phyloP scores from a whole-genome alignment of 257 asterid species.

The Leonotis leonurus region DNA sequence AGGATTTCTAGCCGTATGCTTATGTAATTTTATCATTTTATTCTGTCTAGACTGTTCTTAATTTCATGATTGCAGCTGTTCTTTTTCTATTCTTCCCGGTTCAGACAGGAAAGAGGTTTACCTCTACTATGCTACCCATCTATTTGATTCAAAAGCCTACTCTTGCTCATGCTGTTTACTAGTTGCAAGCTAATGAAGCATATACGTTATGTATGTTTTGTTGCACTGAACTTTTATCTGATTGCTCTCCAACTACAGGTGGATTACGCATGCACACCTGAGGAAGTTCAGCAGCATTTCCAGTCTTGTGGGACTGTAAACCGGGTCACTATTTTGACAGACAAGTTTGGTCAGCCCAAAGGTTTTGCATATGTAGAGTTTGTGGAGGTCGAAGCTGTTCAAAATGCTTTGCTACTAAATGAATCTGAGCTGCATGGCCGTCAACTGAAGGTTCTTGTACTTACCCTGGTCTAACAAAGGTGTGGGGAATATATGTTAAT shows the following conservation, averaged over 20 bases:
- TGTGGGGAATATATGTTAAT: background rate
- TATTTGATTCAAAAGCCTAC: background rate
- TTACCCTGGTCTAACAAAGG: constrained; percentile 7
- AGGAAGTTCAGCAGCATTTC: constrained; percentile 54
- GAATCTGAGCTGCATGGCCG: constrained; percentile 51
- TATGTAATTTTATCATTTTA: background rate
- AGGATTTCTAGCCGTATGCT: background rate
- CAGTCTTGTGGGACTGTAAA: constrained; percentile 54
- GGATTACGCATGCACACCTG: constrained; percentile 51
- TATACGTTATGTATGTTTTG: background rate
- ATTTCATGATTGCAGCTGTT: background rate
- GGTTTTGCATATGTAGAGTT: constrained; percentile 54
- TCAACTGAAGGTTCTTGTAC: constrained; percentile 37
- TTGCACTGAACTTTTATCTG: background rate
- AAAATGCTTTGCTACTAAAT: constrained; percentile 43
- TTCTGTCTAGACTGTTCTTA: background rate
- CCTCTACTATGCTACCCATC: background rate
- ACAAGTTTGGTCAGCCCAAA: constrained; percentile 47
- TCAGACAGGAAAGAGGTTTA: background rate
- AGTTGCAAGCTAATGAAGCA: background rate
- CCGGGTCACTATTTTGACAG: constrained; percentile 47
- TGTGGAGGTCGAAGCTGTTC: constrained; percentile 44
- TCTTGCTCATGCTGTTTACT: background rate
- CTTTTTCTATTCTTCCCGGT: background rate
- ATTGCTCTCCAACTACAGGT: constrained; percentile 24